Conservation (phyloP, 192 early-diverging fungal species). For the Coemansia javaensis region DNA sequence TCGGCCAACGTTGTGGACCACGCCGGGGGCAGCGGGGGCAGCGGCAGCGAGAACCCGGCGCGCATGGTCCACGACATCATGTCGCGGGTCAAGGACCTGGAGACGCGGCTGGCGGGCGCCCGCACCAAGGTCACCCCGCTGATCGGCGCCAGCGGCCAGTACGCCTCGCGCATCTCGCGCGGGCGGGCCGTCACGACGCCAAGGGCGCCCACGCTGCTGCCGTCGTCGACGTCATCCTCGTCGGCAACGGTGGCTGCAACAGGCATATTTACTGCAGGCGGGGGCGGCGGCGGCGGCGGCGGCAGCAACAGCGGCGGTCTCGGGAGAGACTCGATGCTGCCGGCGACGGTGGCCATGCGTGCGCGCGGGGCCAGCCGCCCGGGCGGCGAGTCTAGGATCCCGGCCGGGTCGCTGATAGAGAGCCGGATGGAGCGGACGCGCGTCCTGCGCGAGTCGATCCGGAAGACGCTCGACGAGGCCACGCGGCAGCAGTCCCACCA, state of each 20-base stretch:
- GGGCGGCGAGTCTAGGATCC: conserved; percentile 10
- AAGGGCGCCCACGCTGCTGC: conserved; percentile 12
- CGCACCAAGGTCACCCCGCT: conserved; percentile 72
- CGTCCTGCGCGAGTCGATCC: conserved; percentile 19
- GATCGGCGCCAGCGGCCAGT: conserved; percentile 44
- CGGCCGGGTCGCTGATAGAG: conserved; percentile 15
- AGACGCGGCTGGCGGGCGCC: conserved; percentile 66
- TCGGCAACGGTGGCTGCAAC: too few species aligned
- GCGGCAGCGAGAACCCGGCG: conserved; percentile 55
- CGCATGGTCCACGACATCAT: conserved; percentile 73
- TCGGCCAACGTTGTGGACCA: conserved; percentile 25
- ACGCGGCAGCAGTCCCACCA: background rate
- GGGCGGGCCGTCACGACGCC: conserved; percentile 36
- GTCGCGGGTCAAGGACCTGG: conserved; percentile 68
- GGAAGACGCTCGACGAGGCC: conserved; percentile 16
- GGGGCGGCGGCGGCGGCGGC: too few species aligned
- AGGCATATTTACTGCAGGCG: too few species aligned
- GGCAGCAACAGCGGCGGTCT: too few species aligned
- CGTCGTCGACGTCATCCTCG: too few species aligned
- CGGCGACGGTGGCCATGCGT: conserved; percentile 16
- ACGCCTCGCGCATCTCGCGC: conserved; percentile 35
- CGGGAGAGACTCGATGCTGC: conserved; percentile 7
- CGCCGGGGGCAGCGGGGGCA: too few species aligned
- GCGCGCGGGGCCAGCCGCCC: conserved; percentile 1
- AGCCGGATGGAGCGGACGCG: conserved; percentile 26